Conservation (phyloP, 768 basidiomycete species). For the Clitopilus passeckerianus region DNA sequence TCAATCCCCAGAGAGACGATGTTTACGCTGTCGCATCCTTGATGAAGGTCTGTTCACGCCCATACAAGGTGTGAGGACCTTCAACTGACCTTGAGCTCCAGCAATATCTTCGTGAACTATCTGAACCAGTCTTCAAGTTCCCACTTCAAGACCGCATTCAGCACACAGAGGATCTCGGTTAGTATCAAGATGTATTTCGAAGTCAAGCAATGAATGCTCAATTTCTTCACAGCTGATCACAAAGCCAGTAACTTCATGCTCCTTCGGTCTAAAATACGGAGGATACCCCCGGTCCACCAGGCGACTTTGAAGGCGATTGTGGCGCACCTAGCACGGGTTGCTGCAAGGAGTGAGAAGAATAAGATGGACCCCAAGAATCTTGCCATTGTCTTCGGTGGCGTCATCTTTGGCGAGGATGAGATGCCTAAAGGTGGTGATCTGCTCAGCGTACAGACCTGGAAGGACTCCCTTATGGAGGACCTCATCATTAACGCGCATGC, state of each 20-base stretch:
- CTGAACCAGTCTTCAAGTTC: conserved; percentile 86
- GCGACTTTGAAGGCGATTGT: conserved; percentile 75
- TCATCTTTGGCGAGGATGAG: conserved; percentile 91
- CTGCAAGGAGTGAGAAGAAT: conserved; percentile 63
- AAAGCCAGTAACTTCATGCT: conserved; percentile 63
- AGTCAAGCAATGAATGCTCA: not conserved
- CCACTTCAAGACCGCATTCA: conserved; percentile 77
- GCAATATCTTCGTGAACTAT: conserved; percentile 82
- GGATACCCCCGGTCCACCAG: conserved; percentile 80
- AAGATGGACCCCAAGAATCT: conserved; percentile 95
- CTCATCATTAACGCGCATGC: conserved; percentile 65
- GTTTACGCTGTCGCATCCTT: conserved; percentile 80
- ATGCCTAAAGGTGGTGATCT: conserved; percentile 75
- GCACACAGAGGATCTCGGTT: conserved; percentile 74
- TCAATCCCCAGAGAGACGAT: conserved; percentile 68
- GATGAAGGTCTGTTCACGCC: conserved; percentile 57
- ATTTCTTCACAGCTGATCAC: conserved; percentile 55
- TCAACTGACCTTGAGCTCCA: conserved; percentile 15
- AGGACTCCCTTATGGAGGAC: conserved; percentile 78
- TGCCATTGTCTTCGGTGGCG: conserved; percentile 84
- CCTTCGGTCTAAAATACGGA: conserved; percentile 82
- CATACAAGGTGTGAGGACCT: not conserved
- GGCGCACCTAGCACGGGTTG: conserved; percentile 78
- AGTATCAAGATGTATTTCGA: conserved; percentile 7
- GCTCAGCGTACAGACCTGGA: conserved; percentile 66